A percentile compares a stretch with the other conserved stretches of the same genome.
These are phyloP conservation scores for Vitis hybrid DNA, from an alignment of 177 flowering plant genomes.

Conservation along the genomic window DNA sequence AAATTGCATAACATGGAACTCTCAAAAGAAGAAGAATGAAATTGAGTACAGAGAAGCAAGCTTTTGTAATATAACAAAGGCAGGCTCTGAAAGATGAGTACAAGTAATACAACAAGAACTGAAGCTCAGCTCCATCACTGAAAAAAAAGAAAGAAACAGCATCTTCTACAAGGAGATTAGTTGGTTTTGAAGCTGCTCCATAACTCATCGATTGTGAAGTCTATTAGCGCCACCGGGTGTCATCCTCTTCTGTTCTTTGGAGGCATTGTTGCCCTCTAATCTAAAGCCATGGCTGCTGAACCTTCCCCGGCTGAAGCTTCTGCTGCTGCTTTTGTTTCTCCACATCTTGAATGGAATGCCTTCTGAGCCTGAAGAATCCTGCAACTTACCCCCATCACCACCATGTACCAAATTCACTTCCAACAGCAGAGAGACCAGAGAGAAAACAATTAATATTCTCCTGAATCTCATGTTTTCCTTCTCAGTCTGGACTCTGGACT, in stretches of 20 bases:
- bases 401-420: not conserved
- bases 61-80: too few relatives aligned
- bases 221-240: constrained; percentile 11
- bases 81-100: too few relatives aligned
- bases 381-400: not conserved
- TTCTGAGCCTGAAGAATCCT: not conserved
- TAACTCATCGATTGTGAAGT: constrained; percentile 13
- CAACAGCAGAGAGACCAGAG: not conserved
- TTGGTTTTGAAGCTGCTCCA: too few relatives aligned
- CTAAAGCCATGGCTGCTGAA: constrained; percentile 9
- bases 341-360: not conserved
- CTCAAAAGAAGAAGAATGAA: too few relatives aligned
- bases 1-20: too few relatives aligned
- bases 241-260: constrained; percentile 14
- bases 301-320: constrained; percentile 5
- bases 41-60: too few relatives aligned
- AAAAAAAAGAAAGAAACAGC: too few relatives aligned
- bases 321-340: not conserved
- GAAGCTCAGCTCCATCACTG: too few relatives aligned
- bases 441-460: not conserved
- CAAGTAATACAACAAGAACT: too few relatives aligned
- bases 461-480: not conserved
- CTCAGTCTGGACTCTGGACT: not conserved
- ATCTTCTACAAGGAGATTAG: too few relatives aligned
- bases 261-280: not conserved